Evolutionary conservation across 805 yeast genomes (phyloP), one percentile per base, ranked within the genome.

Genomic region (Candida sakaeoensis): DNA sequence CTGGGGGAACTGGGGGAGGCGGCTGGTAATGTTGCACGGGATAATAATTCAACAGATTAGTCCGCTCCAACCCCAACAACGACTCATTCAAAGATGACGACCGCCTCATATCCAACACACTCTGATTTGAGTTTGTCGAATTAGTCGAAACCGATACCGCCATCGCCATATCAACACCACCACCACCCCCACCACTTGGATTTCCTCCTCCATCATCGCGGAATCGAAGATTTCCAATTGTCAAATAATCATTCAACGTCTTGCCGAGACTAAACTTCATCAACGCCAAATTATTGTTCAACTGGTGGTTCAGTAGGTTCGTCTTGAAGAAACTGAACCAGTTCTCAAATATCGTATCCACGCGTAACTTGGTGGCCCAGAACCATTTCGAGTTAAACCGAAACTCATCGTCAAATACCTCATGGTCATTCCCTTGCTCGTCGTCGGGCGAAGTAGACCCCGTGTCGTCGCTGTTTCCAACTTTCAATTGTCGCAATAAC

Each of bases 381-480:
- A 52, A 56, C 57, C 58, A 56, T 33, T 53, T 54, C n/a, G 46
- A 48, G 40, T 54, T 54, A 39, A 58, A 52, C 26, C 42, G 38
- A 26, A 55, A 54, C 17, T 53, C 56, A 9, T 58, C 57, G 15
- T 37, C 36, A 3, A n/a, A n/a, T n/a, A n/a, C n/a, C n/a, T 33
- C 36, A 26, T 37, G 25, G 14, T 31, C 36, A 28, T 15, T 18
- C 8, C 19, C 34, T 7, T 36, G 18, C 16, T 29, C n/a, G n/a
- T n/a, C n/a, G n/a, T n/a, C n/a, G n/a, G n/a, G n/a, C n/a, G n/a
- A n/a, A n/a, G n/a, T n/a, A n/a, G n/a, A n/a, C n/a, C n/a, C n/a
- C n/a, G n/a, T n/a, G n/a, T n/a, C n/a, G n/a, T n/a, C n/a, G n/a
- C n/a, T n/a, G n/a, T n/a, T n/a, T n/a, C n/a, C n/a, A n/a, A n/a